Evolutionary conservation across 2,329 filamentous ascomycete genomes (phyloP), one percentile per base, ranked within the genome.

Genomic region (Fulvia fulva): DNA sequence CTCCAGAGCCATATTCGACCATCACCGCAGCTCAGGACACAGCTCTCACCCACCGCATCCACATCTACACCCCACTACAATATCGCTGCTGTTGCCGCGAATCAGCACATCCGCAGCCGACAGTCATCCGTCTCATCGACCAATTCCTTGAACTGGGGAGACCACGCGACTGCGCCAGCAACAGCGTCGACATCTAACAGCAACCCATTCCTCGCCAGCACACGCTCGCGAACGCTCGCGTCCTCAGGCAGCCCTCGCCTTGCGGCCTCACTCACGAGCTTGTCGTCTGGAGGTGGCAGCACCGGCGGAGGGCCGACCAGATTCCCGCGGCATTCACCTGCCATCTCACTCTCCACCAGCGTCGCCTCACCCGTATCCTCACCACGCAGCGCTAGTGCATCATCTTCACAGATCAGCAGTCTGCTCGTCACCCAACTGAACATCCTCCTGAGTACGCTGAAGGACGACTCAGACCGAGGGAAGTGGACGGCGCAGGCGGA

Each of bases 401-500:
- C 70, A 12, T 73, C 76, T 21, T 74, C 69, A 28, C 75, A 77
- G 71, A 82, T 97, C 68, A 89, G 89, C 61, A 97, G 95, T 78
- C 94, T 99, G 75, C 91, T 94, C 69, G 87, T 96, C 70, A 91
- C 94, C 65, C 94, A 99, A 80, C 87, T 97, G 66, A 96, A 94
- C 78, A 86, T 99, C 64, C 84, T 99, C 58, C 83, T 99, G 65
- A 94, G 92, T 78, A 91, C 91, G 32, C 88, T 97, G 73, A 97
- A 94, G 75, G 91, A 97, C 79, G 93, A 96, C 75, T 91, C 91
- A 78, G 91, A 89, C 72, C 86, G 87, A 71, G 84, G 85, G 71
- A 96, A 95, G 89, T 96, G 90, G 88, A 91, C 96, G 75, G 82
- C 87, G 66, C 92, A 96, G 78, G 87, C 87, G 71, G 90, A 95